Percentiles rank a stretch among this genome's conserved stretches.
Conservation (phyloP, 768 basidiomycete genomes). For the Mrakia blollopis region DNA sequence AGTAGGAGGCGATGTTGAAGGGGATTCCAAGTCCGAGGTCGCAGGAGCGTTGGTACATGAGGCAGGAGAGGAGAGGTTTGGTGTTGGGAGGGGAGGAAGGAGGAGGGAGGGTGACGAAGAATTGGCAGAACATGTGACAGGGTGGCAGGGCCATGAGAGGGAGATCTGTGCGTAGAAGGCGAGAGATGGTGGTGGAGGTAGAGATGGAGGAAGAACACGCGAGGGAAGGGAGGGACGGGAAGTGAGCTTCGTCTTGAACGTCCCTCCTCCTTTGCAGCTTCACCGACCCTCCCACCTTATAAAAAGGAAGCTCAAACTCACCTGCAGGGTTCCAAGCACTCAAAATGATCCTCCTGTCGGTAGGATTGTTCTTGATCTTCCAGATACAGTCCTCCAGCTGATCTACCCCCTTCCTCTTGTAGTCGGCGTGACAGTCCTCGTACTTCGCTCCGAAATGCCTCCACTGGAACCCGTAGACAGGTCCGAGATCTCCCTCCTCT, state of each 20-base stretch:
- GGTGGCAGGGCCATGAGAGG: constrained; percentile 93
- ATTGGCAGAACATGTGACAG: constrained; percentile 98
- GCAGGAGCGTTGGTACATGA: constrained; percentile 97
- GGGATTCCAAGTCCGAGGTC: constrained; percentile 96
- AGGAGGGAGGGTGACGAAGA: constrained; percentile 85
- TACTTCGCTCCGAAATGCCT: constrained; percentile 88
- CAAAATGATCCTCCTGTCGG: constrained; percentile 86
- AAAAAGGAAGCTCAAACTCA: constrained; percentile 43
- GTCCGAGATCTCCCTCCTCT: constrained; percentile 86
- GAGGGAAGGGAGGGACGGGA: not conserved
- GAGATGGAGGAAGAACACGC: not conserved
- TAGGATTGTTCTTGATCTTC: constrained; percentile 89
- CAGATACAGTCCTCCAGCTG: constrained; percentile 81
- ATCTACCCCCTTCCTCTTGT: constrained; percentile 80
- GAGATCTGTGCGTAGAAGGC: constrained; percentile 58
- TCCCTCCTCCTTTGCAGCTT: not conserved
- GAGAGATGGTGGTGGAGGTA: too few relatives aligned
- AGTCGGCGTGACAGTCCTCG: constrained; percentile 48
- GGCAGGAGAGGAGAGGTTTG: constrained; percentile 71
- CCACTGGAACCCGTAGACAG: constrained; percentile 98
- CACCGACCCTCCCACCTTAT: not conserved
- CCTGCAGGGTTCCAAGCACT: constrained; percentile 99
- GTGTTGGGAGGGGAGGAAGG: constrained; percentile 44
- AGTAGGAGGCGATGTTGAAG: constrained; percentile 99
- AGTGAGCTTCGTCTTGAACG: not conserved